These are phyloP conservation scores for Scheffersomyces lignicola DNA, from an alignment of 1,139 yeast genomes.

Conservation along the genomic window DNA sequence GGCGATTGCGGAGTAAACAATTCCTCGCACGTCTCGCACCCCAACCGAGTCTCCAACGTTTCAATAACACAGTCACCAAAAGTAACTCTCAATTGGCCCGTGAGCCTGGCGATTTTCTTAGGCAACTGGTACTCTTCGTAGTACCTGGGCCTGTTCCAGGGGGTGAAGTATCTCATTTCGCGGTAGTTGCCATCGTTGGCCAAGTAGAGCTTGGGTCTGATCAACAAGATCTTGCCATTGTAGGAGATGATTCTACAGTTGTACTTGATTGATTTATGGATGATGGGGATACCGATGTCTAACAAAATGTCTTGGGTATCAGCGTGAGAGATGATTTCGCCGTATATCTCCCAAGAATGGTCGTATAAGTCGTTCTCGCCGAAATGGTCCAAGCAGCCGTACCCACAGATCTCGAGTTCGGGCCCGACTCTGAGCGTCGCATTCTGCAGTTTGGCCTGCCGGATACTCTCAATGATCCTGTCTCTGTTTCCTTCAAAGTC, in stretches of 20 bases:
- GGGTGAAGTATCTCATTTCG: constrained; percentile 95
- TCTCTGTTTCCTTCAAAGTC: constrained; percentile 97
- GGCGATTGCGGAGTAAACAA: constrained; percentile 95
- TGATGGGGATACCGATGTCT: constrained; percentile 93
- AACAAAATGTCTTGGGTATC: constrained; percentile 74
- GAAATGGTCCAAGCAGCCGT: constrained; percentile 95
- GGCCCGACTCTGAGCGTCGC: constrained; percentile 94
- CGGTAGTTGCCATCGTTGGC: constrained; percentile 98
- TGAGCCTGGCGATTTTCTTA: constrained; percentile 55
- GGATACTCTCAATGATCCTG: constrained; percentile 79
- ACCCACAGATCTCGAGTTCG: constrained; percentile 90
- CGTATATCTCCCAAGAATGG: constrained; percentile 94
- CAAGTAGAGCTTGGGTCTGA: constrained; percentile 87
- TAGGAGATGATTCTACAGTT: constrained; percentile 85
- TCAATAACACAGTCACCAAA: constrained; percentile 91
- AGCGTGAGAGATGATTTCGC: constrained; percentile 63
- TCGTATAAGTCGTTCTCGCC: constrained; percentile 84
- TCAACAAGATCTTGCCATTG: constrained; percentile 75
- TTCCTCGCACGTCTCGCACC: constrained; percentile 97
- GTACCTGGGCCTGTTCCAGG: constrained; percentile 81
- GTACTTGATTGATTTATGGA: constrained; percentile 84
- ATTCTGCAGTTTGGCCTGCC: constrained; percentile 68
- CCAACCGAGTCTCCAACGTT: constrained; percentile 82
- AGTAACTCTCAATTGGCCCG: constrained; percentile 65
- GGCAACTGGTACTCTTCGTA: constrained; percentile 78